Base-by-base conservation (phyloP, 176 grass and related monocot species). In the bread wheat (Triticum aestivum) region DNA sequence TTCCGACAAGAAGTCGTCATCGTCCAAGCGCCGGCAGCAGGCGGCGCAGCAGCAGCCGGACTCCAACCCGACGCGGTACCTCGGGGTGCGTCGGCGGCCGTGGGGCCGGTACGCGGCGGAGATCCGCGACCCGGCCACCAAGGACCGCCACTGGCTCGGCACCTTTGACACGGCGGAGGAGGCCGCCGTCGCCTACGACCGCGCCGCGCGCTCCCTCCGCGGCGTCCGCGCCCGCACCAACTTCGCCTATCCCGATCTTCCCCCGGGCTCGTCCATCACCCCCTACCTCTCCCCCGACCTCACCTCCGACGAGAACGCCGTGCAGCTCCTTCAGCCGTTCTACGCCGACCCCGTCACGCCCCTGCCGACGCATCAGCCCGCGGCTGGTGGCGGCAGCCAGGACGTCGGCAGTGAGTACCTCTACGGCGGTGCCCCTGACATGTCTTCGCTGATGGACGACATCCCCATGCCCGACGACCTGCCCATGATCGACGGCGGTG, bases 91-190 rank as follows among this genome's bases (percentile, higher is more conserved):
- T 2, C 89, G 97, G 18, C 49, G 97, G 32, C 97, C 97, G 56
- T 99, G 97, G 97, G 97, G 97, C 61, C 72, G 94, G 62, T 99
- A 99, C 86, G 97, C 97, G 82, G 97, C 97, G 75, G 97, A 99
- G 94, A 99, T 99, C 82, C 87, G 97, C 11, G 94, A 99, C 86
- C 97, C 94, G 26, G 94, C 97, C 14, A 96, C 94, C 39, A 96
- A 99, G 83, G 97, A 96, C 85, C 90, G 97, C 18, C 97, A 96
- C 85, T 99, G 97, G 94, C 91, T 99, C 2, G 97, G 97, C 9
- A 99, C 97, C 10, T 99, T 99, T 71, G 97, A 96, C 85, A 99
- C 97, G 9, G 97, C 97, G 0, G 97, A 99, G 88, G 97, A 96
- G 90, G 97, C 97, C 34, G 97, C 97, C 49, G 89, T 96, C 3